Conservation (phyloP, 208 protist species). For the Acanthamoeba triangularis region DNA sequence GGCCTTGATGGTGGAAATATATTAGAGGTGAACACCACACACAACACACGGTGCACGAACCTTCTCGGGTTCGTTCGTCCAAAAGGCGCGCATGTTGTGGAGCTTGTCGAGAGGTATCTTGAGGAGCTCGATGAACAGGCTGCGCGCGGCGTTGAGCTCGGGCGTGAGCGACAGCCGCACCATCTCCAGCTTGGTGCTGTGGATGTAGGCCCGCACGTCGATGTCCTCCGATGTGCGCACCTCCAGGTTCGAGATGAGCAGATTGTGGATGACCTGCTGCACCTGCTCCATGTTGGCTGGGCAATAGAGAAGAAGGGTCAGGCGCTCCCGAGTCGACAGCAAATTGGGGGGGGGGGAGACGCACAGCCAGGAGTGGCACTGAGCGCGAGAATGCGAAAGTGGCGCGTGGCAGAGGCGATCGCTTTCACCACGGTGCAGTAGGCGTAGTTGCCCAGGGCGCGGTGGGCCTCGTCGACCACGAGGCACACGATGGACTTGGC, state of each 20-base stretch:
- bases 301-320: not conserved
- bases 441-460: conserved; percentile 86
- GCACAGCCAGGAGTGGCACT: conserved; percentile 90
- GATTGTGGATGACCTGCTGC: conserved; percentile 88
- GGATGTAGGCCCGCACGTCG: conserved; percentile 89
- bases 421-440: conserved; percentile 85
- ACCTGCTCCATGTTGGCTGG: conserved; percentile 73
- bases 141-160: not conserved
- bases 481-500: conserved; percentile 86
- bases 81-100: conserved; percentile 63
- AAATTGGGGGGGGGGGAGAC: not conserved
- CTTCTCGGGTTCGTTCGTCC: conserved; percentile 77
- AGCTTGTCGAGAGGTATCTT: conserved; percentile 73
- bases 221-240: conserved; percentile 84
- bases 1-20: not conserved
- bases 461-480: conserved; percentile 93
- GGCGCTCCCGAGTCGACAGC: not conserved
- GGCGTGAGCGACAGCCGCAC: conserved; percentile 73
- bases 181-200: conserved; percentile 83
- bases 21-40: no score
- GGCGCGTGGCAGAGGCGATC: conserved; percentile 60
- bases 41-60: not conserved
- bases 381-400: conserved; percentile 90
- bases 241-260: conserved; percentile 90
- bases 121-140: conserved; percentile 76